Evolutionary conservation across 179 eudicot genomes (phyloP).

Genomic region (Sideroxylon spinosum): DNA sequence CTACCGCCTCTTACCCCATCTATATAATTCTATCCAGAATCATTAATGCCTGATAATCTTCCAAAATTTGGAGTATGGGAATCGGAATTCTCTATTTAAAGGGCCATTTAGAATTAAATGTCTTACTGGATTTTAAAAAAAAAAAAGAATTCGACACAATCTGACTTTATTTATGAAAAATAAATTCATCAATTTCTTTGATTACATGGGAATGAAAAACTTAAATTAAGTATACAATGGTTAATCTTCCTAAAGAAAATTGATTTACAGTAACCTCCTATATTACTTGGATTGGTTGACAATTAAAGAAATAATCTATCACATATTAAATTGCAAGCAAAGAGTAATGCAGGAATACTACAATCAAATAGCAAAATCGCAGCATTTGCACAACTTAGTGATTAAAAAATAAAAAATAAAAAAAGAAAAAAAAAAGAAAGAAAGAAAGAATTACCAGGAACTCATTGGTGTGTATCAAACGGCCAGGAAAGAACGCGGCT

Average conservation of each 20-base stretch:
- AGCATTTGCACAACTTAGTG: neutral
- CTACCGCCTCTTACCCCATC: neutral
- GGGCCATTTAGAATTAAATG: neutral
- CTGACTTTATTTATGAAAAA: too few relatives aligned
- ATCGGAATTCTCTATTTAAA: too few relatives aligned
- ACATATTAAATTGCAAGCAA: neutral
- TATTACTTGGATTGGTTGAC: neutral
- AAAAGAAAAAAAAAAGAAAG: too few relatives aligned
- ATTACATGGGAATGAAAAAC: too few relatives aligned
- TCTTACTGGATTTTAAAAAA: neutral
- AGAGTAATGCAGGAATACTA: neutral
- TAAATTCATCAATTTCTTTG: too few relatives aligned
- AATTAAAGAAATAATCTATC: neutral
- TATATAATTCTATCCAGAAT: neutral
- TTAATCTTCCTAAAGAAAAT: neutral
- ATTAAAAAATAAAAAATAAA: too few relatives aligned
- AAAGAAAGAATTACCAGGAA: slow-evolving; percentile 49
- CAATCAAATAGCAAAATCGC: neutral
- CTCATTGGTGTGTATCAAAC: slow-evolving; percentile 85
- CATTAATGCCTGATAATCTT: neutral
- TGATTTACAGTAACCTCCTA: neutral
- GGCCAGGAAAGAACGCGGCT: slow-evolving; percentile 92
- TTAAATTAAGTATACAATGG: too few relatives aligned
- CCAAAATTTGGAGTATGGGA: too few relatives aligned
- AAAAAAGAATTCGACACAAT: neutral